These are phyloP conservation scores for Fusarium abutilonis DNA, from an alignment of 2,329 filamentous ascomycete genomes.

Conservation along the genomic window DNA sequence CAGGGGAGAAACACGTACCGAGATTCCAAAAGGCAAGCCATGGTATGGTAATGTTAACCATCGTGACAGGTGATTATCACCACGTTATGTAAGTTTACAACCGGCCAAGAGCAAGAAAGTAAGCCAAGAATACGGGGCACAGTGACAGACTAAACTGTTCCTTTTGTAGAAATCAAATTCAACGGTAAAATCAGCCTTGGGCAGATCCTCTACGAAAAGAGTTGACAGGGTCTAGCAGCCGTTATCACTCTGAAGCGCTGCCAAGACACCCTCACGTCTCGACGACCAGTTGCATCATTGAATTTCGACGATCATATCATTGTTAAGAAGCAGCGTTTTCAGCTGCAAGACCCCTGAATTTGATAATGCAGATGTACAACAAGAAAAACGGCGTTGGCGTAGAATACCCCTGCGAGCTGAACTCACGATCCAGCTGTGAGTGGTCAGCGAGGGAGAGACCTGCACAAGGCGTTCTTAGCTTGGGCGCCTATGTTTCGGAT, in stretches of 20 bases:
- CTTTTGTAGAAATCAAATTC: not conserved
- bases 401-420: conserved; percentile 27
- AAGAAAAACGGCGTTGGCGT: conserved; percentile 9
- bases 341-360: conserved; percentile 12
- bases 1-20: not conserved
- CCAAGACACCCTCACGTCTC: not conserved
- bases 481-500: conserved; percentile 18
- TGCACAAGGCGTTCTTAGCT: conserved; percentile 17
- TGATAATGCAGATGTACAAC: not conserved
- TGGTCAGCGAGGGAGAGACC: not conserved
- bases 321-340: not conserved
- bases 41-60: conserved; percentile 5
- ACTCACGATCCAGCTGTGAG: conserved; percentile 15
- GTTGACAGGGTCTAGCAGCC: not conserved
- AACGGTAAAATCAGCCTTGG: not conserved
- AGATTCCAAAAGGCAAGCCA: conserved; percentile 27
- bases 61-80: not conserved
- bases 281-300: not conserved
- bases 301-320: conserved; percentile 1
- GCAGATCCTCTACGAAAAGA: not conserved
- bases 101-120: too few species aligned
- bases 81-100: not conserved
- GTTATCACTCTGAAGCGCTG: conserved; percentile 8
- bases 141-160: not conserved
- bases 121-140: not conserved